Evolutionary conservation across 495 filamentous ascomycete species (phyloP).

Genomic region (Neurospora tetrasperma): DNA sequence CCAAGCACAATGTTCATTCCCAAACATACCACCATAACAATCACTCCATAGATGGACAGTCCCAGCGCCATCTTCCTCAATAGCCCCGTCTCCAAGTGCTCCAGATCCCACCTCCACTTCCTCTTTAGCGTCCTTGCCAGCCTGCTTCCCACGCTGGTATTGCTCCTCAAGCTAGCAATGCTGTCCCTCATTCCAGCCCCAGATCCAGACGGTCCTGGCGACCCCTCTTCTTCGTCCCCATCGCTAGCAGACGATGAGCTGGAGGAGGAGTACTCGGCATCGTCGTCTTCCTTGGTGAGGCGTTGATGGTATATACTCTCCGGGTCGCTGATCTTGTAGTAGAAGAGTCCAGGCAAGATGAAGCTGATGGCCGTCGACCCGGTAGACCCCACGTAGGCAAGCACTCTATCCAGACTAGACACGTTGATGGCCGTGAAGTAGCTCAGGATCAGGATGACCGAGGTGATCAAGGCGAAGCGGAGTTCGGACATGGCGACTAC

Average conservation of each 20-base stretch:
- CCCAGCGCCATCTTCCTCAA: slow-evolving; percentile 63
- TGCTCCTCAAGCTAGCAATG: slow-evolving; percentile 34
- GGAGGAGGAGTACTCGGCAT: slow-evolving; percentile 34
- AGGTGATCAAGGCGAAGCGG: slow-evolving; percentile 84
- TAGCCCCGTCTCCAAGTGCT: slow-evolving; percentile 41
- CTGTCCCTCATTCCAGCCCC: slow-evolving; percentile 38
- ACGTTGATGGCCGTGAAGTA: slow-evolving; percentile 88
- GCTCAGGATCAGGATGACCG: slow-evolving; percentile 67
- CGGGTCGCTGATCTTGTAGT: slow-evolving; percentile 92
- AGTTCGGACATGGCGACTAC: slow-evolving; percentile 60
- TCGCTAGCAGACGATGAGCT: slow-evolving; percentile 27
- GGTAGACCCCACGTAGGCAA: slow-evolving; percentile 92
- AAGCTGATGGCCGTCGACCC: slow-evolving; percentile 93
- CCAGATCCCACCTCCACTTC: slow-evolving; percentile 38
- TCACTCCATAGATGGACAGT: slow-evolving; percentile 69
- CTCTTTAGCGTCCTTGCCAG: slow-evolving; percentile 17
- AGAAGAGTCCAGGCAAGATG: slow-evolving; percentile 90
- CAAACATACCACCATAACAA: slow-evolving; percentile 86
- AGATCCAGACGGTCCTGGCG: slow-evolving; percentile 15
- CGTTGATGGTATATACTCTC: slow-evolving; percentile 74
- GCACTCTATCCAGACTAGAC: slow-evolving; percentile 74
- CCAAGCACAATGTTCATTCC: slow-evolving; percentile 48
- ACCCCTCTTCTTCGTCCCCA: slow-evolving; percentile 18
- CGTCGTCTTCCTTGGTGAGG: slow-evolving; percentile 82
- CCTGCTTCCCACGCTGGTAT: slow-evolving; percentile 21